Evolutionary conservation across 352 stramenopile genomes (phyloP), one percentile per base, ranked within the genome.

Genomic region (Globisporangium paddicum): DNA sequence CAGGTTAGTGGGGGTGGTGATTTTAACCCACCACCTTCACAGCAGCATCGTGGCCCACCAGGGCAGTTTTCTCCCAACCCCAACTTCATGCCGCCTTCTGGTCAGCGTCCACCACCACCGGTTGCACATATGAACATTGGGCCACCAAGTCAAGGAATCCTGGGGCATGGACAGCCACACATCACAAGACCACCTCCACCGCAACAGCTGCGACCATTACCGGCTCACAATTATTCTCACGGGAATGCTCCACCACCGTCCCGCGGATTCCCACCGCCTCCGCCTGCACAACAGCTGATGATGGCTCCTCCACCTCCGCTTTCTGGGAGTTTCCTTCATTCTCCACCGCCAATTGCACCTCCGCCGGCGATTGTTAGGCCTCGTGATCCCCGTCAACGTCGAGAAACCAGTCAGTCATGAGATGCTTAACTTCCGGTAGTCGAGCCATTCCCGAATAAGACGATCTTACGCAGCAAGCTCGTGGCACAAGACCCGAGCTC

Each of bases 321-420:
- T 25, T 23, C 28, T 37, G 25, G 46, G 18, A 23, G 10, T 48
- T 45, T 37, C 10, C 35, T 28, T 38, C 55, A 32, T 11, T 41
- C 58, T 6, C 28, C 58, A n/a, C 44, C 25, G n/a, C 23, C 42
- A 14, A 26, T 18, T 35, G 13, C 26, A 2, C 44, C 34, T 28
- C 44, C 55, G 47, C 23, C 42, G n/a, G 26, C n/a, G 21, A 25
- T 46, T 37, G 50, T 32, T 30, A 38, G 55, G 51, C 42, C 49
- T 48, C 61, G 61, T 11, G 61, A 67, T 54, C 61, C 61, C 38
- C 55, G 61, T 2, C 60, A 67, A 46, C 55, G 59, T 26, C 59
- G 23, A 19, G 26, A 48, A 23, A 61, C 55, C 0, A 62, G 48
- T 35, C 56, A 56, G 7, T 56, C 46, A 11, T 62, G 55, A 62